Conservation (phyloP, 2,329 filamentous ascomycete genomes). For the Epichloe amarillans region DNA sequence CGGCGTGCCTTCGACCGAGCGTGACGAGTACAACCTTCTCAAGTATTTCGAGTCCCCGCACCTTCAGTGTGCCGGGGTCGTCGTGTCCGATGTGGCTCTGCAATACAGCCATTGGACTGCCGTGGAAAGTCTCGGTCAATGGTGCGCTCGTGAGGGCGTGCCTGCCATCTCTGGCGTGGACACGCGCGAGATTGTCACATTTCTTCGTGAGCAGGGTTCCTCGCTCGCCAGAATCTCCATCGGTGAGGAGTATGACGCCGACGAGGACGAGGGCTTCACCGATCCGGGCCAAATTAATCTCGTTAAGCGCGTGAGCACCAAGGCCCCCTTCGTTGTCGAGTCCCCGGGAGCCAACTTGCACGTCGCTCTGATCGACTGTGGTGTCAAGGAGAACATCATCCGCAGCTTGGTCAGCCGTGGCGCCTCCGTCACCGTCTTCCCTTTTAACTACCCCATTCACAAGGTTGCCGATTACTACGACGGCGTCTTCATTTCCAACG, state of each 20-base stretch:
- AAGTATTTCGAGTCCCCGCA: conserved; percentile 98
- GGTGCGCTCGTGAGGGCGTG: conserved; percentile 93
- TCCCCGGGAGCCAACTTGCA: conserved; percentile 74
- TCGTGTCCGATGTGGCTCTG: conserved; percentile 86
- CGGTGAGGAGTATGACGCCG: conserved; percentile 95
- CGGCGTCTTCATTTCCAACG: conserved; percentile 98
- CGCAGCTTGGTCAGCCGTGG: conserved; percentile 86
- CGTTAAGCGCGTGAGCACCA: conserved; percentile 92
- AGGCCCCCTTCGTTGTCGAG: conserved; percentile 91
- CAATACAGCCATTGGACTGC: conserved; percentile 98
- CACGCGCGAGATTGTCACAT: conserved; percentile 90
- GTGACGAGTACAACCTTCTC: conserved; percentile 79
- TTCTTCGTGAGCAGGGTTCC: conserved; percentile 90
- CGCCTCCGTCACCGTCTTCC: conserved; percentile 86
- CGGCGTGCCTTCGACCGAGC: conserved; percentile 75
- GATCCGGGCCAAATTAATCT: conserved; percentile 96
- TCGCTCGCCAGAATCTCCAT: conserved; percentile 89
- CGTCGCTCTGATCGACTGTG: conserved; percentile 90
- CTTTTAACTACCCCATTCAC: conserved; percentile 94
- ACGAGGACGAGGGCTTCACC: conserved; percentile 91
- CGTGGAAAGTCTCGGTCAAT: conserved; percentile 81
- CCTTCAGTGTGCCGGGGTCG: conserved; percentile 90
- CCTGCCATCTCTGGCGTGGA: conserved; percentile 95
- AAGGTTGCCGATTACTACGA: conserved; percentile 97
- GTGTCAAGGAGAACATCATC: conserved; percentile 99